Evolutionary conservation across 129 eudicot species (phyloP), one percentile per base, ranked within the genome.

Genomic region (Kitagawia praeruptora): DNA sequence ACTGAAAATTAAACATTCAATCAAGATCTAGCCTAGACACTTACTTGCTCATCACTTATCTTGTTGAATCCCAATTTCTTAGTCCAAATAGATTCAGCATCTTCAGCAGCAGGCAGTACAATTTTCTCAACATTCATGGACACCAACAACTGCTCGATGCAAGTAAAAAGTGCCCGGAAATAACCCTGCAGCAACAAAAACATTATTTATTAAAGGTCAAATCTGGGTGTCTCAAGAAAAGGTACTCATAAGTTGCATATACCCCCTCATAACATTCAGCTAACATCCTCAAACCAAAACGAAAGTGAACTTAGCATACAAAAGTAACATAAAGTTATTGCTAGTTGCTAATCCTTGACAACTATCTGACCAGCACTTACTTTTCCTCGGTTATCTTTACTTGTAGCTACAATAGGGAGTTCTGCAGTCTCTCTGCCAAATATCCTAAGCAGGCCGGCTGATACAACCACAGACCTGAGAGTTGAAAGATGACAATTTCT

Each of bases 81-180:
- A 14, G 96, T 88, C 98, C 98, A 94, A 76, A 94, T 91, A 8
- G 93, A 84, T 84, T 94, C 91, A 46, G 98, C 97, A 56, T 94
- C 97, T 86, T 91, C 98, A 79, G 98, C 97, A 78, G 98, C 98
- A 84, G 98, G 98, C 77, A 94, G 96, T 75, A 94, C 98, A 71
- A 94, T 86, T 25, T 82, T 88, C 78, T 88, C 89, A 75, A 94
- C 96, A 80, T 84, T 89, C 93, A 94, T 75, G 31, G 96, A 89
- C 44, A 79, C 46, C 38, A 94, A 86, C 70, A 94, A 83, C 81
- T 81, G 81, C 91, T 94, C 98, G 14, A 94, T 91, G 82, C 97
- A 87, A 44, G 85, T 83, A 75, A 91, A 91, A 8, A 94, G 83
- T 75, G 96, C 96, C 79, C 80, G 97, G 61, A 94, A 94, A 83